Evolutionary conservation across 1,139 yeast genomes (phyloP).

Genomic region (Pneumocystis murina): DNA sequence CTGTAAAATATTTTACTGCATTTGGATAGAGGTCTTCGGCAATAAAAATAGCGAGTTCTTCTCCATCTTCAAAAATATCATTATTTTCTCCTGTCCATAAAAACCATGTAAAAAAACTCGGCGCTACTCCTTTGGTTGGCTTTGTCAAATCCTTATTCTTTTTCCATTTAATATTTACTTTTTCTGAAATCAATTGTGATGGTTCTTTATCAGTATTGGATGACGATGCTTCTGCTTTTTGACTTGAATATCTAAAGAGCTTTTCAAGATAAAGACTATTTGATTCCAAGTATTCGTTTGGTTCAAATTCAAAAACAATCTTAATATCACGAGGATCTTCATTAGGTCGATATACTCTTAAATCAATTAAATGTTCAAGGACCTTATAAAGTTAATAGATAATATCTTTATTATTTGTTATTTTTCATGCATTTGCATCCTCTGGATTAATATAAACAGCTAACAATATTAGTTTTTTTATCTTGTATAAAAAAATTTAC

Average conservation of each 20-base stretch:
- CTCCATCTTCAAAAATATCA: constrained; percentile 22
- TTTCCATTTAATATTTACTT: constrained; percentile 25
- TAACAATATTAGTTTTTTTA: constrained; percentile 21
- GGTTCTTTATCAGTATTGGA: constrained; percentile 15
- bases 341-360: constrained; percentile 23
- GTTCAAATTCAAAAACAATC: constrained; percentile 23
- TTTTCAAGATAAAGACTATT: constrained; percentile 5
- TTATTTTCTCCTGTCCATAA: constrained; percentile 26
- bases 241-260: constrained; percentile 5
- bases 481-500: constrained; percentile 21
- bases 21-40: constrained; percentile 29
- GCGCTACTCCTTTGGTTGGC: constrained; percentile 18
- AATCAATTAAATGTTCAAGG: constrained; percentile 21
- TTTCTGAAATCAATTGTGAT: constrained; percentile 18
- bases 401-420: background rate
- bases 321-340: constrained; percentile 21
- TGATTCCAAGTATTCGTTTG: constrained; percentile 23
- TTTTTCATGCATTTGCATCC: constrained; percentile 12
- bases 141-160: constrained; percentile 23
- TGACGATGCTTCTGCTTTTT: constrained; percentile 13
- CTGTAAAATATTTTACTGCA: constrained; percentile 24
- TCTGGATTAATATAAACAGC: constrained; percentile 9
- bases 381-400: background rate
- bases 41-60: constrained; percentile 25
- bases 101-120: constrained; percentile 24